Conservation (phyloP, 176 grass and related monocot species). For the Triticum aestivum region DNA sequence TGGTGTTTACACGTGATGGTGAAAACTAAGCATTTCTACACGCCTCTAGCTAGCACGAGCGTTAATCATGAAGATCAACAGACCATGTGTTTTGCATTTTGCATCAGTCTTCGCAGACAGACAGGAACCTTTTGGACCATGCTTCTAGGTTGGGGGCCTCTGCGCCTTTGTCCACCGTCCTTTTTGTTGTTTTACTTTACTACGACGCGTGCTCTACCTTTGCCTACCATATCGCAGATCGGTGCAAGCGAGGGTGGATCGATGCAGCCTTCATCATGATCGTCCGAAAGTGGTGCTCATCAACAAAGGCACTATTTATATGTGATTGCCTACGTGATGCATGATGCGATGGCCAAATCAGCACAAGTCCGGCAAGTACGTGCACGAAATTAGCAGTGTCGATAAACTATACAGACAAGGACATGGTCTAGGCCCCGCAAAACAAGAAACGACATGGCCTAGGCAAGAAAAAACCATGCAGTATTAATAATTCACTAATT, state of each 20-base stretch:
- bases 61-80: too few species aligned
- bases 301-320: neutral
- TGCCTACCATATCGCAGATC: neutral
- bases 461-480: too few species aligned
- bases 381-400: neutral
- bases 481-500: too few species aligned
- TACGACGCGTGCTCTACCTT: neutral
- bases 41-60: too few species aligned
- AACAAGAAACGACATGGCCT: too few species aligned
- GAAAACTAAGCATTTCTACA: too few species aligned
- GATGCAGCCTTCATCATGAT: neutral
- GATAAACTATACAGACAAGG: neutral
- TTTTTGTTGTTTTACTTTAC: neutral
- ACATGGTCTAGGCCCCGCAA: neutral
- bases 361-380: neutral
- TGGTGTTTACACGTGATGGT: too few species aligned
- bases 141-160: neutral
- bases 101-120: too few species aligned
- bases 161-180: neutral
- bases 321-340: neutral
- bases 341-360: neutral
- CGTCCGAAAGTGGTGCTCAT: neutral
- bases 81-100: too few species aligned
- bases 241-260: neutral
- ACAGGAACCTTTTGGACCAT: neutral